Base-by-base conservation (phyloP, 2,329 filamentous ascomycete genomes). In the Colletotrichum agaves region DNA sequence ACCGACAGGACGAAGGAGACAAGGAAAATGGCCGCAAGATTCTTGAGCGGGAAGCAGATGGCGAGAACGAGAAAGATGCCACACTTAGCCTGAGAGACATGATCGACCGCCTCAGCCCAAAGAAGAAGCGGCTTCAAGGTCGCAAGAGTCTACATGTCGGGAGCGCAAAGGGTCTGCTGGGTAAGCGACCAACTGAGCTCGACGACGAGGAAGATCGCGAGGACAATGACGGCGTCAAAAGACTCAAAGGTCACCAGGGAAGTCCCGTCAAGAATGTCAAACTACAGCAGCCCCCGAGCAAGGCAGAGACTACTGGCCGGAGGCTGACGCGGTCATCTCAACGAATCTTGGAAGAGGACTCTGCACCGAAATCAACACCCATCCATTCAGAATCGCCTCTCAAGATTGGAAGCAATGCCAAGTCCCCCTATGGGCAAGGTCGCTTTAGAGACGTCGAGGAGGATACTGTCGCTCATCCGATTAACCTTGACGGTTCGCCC, bases 111-210 rank as follows among this genome's bases (percentile, higher is more conserved):
- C 83, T 95, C 70, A 93, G 91, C 23, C 92, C 93, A 0, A 93
- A 92, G 78, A 93, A 93, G 76, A 90, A 87, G 61, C 78, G 80
- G 5, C 72, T 92, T 6, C 88, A 85, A 63, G 88, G 88, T 13
- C 88, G 92, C 44, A 94, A 94, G 79, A 94, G 92, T 74, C 82
- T 94, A 56, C 90, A 92, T 70, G 88, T 93, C 19, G 92, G 92
- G 44, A 91, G 91, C 72, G 92, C 91, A 13, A 88, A 83, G 69
- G 92, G 92, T 0, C 79, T 94, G 19, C 82, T 94, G 5, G 92
- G 92, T 6, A 94, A 94, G 77, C 85, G 92, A 53, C 92, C 92
- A 0, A 80, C 80, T 13, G 92, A 94, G 77, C 83, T 94, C 56
- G 91, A 93, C 69, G 82, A 86, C 12, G 84, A 82, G 41, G 89